Conservation (phyloP, 257 asterid genomes). For the Cruciata laevipes region DNA sequence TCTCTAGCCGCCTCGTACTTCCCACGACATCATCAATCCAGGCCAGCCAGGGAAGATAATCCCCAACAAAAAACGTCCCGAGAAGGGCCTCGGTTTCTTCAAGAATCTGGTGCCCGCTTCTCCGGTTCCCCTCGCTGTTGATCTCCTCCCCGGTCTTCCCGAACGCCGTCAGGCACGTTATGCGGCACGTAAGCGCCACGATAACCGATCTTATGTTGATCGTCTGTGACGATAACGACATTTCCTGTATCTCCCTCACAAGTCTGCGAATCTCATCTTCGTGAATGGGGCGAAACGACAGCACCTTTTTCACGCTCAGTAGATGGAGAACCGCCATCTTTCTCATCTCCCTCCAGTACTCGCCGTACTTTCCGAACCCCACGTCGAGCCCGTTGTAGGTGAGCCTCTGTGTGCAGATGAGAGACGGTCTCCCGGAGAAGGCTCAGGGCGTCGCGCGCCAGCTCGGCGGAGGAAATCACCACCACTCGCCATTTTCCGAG, state of each 20-base stretch:
- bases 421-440: not conserved
- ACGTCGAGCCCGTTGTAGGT: not conserved
- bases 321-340: conserved; percentile 15
- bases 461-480: not conserved
- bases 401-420: not conserved
- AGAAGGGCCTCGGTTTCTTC: not conserved
- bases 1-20: conserved; percentile 16
- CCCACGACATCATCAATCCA: conserved; percentile 29
- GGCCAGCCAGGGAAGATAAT: not conserved
- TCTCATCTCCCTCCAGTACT: not conserved
- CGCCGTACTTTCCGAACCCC: not conserved
- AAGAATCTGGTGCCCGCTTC: not conserved
- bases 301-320: not conserved
- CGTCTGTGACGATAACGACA: not conserved
- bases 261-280: not conserved
- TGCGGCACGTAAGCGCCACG: not conserved
- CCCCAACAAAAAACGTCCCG: not conserved
- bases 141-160: too few species aligned
- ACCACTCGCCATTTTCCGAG: not conserved
- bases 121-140: too few species aligned
- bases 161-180: not conserved
- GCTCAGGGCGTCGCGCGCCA: not conserved
- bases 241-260: not conserved
- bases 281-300: not conserved
- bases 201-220: not conserved